Evolutionary conservation across 345 rosid species (phyloP).

Genomic region (Murraya koenigii): DNA sequence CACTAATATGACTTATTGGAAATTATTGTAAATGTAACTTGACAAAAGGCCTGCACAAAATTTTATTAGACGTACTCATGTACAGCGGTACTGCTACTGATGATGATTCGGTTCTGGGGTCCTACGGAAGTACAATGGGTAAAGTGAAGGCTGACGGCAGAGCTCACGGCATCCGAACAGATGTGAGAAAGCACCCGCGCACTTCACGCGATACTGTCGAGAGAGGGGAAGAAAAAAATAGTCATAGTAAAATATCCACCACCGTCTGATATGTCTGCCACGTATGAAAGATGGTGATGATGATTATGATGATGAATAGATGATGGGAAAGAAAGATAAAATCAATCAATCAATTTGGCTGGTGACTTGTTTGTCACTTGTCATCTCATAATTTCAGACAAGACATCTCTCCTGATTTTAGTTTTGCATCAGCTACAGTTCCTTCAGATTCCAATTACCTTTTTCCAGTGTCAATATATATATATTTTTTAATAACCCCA

Average conservation of each 20-base stretch:
- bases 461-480: neutral
- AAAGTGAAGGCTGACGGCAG: neutral
- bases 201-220: conserved; percentile 44
- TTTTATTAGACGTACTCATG: too few species aligned
- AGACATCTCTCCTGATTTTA: conserved; percentile 22
- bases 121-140: neutral
- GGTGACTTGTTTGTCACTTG: neutral
- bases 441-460: neutral
- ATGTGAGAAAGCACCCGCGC: conserved; percentile 41
- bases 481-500: too few species aligned
- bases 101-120: neutral
- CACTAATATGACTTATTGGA: too few species aligned
- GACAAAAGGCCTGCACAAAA: too few species aligned
- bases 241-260: conserved; percentile 22
- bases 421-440: conserved; percentile 17
- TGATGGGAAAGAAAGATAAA: neutral
- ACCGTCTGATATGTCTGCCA: conserved; percentile 27
- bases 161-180: neutral
- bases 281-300: conserved; percentile 8
- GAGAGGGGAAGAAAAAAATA: neutral
- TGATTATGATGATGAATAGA: neutral
- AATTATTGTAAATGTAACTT: too few species aligned
- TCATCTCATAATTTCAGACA: conserved; percentile 12
- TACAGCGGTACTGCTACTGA: neutral
- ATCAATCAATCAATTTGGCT: neutral